Evolutionary conservation across 306 rosid species (phyloP).

Genomic region (Sicyos baderoa): DNA sequence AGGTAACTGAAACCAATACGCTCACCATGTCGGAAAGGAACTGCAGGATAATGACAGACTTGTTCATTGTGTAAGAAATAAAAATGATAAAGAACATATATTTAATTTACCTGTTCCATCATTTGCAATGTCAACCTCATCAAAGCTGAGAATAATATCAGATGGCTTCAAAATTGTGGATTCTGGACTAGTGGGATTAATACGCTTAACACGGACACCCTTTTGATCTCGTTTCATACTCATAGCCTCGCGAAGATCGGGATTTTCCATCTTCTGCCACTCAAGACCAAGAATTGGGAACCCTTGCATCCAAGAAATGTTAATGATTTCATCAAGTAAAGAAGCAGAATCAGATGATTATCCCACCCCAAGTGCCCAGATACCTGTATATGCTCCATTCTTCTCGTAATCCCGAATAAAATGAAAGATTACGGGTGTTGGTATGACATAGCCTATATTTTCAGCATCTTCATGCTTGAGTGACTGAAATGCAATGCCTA

Average conservation of each 20-base stretch:
- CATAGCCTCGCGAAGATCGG: constrained; percentile 67
- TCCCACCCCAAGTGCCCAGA: neutral
- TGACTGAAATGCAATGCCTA: constrained; percentile 97
- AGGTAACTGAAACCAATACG: constrained; percentile 89
- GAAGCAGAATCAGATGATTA: too few species aligned
- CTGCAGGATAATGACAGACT: constrained; percentile 25
- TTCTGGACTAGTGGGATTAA: constrained; percentile 87
- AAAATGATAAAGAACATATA: constrained; percentile 13
- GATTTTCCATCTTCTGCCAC: constrained; percentile 99
- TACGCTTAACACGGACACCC: constrained; percentile 90
- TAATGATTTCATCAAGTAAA: neutral
- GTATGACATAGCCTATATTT: constrained; percentile 93
- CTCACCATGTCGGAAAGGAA: constrained; percentile 87
- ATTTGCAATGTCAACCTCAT: constrained; percentile 81
- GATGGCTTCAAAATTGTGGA: constrained; percentile 73
- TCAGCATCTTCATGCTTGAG: constrained; percentile 94
- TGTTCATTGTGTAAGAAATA: neutral
- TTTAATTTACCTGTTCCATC: constrained; percentile 81
- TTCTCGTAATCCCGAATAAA: constrained; percentile 85
- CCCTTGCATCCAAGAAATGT: constrained; percentile 37
- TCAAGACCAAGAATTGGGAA: constrained; percentile 92
- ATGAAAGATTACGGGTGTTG: constrained; percentile 90
- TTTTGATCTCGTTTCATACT: constrained; percentile 84
- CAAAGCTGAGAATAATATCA: constrained; percentile 90
- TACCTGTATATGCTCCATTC: constrained; percentile 85